Evolutionary conservation across 2,329 filamentous ascomycete species (phyloP).

Genomic region (Ophiocordyceps australis): DNA sequence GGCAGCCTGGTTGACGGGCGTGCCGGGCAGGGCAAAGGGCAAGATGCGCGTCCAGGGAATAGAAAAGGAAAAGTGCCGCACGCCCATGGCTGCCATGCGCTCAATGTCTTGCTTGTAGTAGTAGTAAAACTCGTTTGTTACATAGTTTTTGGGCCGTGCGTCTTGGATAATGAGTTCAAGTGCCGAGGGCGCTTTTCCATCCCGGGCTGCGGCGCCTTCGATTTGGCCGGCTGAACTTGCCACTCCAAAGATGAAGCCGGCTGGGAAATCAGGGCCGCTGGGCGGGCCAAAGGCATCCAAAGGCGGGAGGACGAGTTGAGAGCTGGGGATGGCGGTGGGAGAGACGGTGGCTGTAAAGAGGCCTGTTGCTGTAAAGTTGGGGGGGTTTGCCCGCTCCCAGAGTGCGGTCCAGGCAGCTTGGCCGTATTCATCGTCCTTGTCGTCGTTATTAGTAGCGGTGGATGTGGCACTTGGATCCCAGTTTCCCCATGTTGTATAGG

Average conservation of each 20-base stretch:
- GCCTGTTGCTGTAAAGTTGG: slow-evolving; percentile 13
- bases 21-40: slow-evolving; percentile 28
- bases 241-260: slow-evolving; percentile 28
- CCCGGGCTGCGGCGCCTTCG: slow-evolving; percentile 23
- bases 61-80: slow-evolving; percentile 31
- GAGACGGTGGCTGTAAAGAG: slow-evolving; percentile 27
- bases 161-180: slow-evolving; percentile 23
- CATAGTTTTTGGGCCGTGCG: too few relatives aligned
- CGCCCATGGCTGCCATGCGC: slow-evolving; percentile 29
- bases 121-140: slow-evolving; percentile 34
- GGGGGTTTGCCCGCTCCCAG: slow-evolving; percentile 14
- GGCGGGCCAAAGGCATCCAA: slow-evolving; percentile 27
- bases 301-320: slow-evolving; percentile 35
- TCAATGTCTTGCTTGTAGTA: slow-evolving; percentile 38
- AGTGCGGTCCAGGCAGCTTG: slow-evolving; percentile 13
- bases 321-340: slow-evolving; percentile 33
- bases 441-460: slow-evolving; percentile 7
- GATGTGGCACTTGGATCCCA: slow-evolving; percentile 12
- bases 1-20: slow-evolving; percentile 30
- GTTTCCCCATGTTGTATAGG: slow-evolving; percentile 15
- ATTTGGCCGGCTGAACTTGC: slow-evolving; percentile 26
- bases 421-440: slow-evolving; percentile 12
- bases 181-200: slow-evolving; percentile 22
- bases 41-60: slow-evolving; percentile 33
- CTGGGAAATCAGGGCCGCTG: slow-evolving; percentile 29